Conservation (phyloP, 2,329 filamentous ascomycete genomes). For the Diplodia corticola region DNA sequence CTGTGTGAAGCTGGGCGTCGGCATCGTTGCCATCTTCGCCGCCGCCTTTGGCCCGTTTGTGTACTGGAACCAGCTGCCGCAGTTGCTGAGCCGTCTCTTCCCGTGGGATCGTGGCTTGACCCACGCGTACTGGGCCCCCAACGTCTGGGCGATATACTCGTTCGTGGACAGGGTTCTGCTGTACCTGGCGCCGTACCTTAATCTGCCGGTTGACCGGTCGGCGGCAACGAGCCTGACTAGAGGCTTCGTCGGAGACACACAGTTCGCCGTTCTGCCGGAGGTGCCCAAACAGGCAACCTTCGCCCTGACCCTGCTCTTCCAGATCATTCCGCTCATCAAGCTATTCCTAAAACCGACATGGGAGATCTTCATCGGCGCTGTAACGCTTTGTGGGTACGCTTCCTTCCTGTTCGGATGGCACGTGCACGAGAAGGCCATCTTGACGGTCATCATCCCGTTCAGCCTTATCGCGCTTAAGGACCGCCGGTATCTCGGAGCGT, state of each 20-base stretch:
- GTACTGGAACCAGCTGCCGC: slow-evolving; percentile 76
- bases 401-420: slow-evolving; percentile 99
- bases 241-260: slow-evolving; percentile 87
- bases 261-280: slow-evolving; percentile 90
- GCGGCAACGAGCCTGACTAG: slow-evolving; percentile 88
- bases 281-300: slow-evolving; percentile 81
- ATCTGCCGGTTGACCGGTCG: slow-evolving; percentile 68
- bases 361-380: slow-evolving; percentile 84
- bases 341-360: slow-evolving; percentile 79
- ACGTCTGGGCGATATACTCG: slow-evolving; percentile 95
- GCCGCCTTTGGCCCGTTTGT: slow-evolving; percentile 89
- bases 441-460: slow-evolving; percentile 93
- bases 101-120: slow-evolving; percentile 92
- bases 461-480: slow-evolving; percentile 88
- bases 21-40: slow-evolving; percentile 70
- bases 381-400: slow-evolving; percentile 91
- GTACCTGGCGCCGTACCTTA: slow-evolving; percentile 75
- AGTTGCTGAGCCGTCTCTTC: slow-evolving; percentile 82
- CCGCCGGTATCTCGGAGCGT: slow-evolving; percentile 85
- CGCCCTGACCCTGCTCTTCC: slow-evolving; percentile 76
- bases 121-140: slow-evolving; percentile 98
- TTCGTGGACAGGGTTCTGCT: slow-evolving; percentile 85
- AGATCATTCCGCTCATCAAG: slow-evolving; percentile 69
- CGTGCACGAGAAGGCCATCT: slow-evolving; percentile 95
- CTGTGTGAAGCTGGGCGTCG: slow-evolving; percentile 75